These are phyloP conservation scores for Talaromyces sp. DNA, from an alignment of 2,329 filamentous ascomycete species.

Conservation along the genomic window DNA sequence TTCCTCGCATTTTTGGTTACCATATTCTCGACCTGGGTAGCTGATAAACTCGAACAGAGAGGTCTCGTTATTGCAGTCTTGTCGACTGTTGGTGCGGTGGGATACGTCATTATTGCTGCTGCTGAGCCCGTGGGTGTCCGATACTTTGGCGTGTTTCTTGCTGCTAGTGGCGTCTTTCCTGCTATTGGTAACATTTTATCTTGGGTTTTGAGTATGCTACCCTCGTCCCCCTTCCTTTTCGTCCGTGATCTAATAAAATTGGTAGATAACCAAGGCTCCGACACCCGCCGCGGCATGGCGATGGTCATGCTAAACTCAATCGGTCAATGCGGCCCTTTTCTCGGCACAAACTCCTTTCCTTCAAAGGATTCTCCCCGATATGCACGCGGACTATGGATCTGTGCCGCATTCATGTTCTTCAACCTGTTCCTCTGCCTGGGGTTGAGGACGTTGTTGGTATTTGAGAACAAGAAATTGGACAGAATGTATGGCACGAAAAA, in stretches of 20 bases:
- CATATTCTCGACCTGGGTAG: constrained; percentile 59
- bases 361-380: constrained; percentile 46
- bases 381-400: constrained; percentile 58
- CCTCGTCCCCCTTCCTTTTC: neutral
- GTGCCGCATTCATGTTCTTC: constrained; percentile 60
- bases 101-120: constrained; percentile 64
- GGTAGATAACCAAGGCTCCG: constrained; percentile 64
- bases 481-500: constrained; percentile 39
- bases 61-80: constrained; percentile 58
- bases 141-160: constrained; percentile 55
- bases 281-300: constrained; percentile 63
- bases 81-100: constrained; percentile 57
- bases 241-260: neutral
- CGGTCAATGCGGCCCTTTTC: constrained; percentile 62
- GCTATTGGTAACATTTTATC: constrained; percentile 68
- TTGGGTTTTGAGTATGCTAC: constrained; percentile 55
- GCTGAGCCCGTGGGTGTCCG: constrained; percentile 49
- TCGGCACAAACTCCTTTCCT: constrained; percentile 64
- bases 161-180: constrained; percentile 63
- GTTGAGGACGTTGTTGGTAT: constrained; percentile 54
- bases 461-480: constrained; percentile 61
- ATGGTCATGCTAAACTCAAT: constrained; percentile 67
- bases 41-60: constrained; percentile 64
- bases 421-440: constrained; percentile 54
- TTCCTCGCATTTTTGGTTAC: constrained; percentile 64